Conservation (phyloP, 1,284 basidiomycete genomes). For the Coniferiporia sulphurascens region DNA sequence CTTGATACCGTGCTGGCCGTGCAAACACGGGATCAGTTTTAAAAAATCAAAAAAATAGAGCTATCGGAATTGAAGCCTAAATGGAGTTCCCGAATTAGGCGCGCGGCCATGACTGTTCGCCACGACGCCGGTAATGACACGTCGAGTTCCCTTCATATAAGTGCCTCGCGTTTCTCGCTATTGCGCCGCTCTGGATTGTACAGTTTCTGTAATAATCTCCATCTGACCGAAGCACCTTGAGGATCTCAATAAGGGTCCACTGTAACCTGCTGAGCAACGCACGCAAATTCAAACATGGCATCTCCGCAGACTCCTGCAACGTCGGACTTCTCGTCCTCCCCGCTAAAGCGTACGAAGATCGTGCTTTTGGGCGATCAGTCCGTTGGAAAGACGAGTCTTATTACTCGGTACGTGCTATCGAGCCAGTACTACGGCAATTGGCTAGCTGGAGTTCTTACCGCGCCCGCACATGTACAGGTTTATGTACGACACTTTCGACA, state of each 20-base stretch:
- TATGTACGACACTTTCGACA: constrained; percentile 99
- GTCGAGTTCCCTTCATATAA: neutral
- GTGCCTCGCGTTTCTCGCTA: neutral
- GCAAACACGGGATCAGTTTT: too few relatives aligned
- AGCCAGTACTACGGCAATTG: neutral
- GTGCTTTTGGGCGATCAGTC: constrained; percentile 91
- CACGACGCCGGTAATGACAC: neutral
- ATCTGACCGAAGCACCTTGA: too few relatives aligned
- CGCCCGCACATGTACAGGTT: constrained; percentile 54
- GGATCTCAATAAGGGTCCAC: neutral
- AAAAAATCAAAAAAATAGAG: too few relatives aligned
- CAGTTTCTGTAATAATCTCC: neutral
- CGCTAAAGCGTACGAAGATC: constrained; percentile 94
- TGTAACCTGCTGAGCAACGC: neutral
- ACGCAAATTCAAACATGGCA: constrained; percentile 5
- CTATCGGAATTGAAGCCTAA: too few relatives aligned
- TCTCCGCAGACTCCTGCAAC: constrained; percentile 59
- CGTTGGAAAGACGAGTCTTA: constrained; percentile 95
- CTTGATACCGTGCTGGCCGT: too few relatives aligned
- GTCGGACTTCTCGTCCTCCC: constrained; percentile 77
- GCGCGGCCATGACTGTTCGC: neutral
- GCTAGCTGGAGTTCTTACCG: neutral
- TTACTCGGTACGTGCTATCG: constrained; percentile 70
- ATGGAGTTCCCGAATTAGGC: too few relatives aligned
- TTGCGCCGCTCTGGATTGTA: neutral